Percentiles rank a stretch among this genome's conserved stretches.
phyloP scores from a whole-genome alignment of 495 filamentous ascomycete species.

The Penicillium waksmanii region DNA sequence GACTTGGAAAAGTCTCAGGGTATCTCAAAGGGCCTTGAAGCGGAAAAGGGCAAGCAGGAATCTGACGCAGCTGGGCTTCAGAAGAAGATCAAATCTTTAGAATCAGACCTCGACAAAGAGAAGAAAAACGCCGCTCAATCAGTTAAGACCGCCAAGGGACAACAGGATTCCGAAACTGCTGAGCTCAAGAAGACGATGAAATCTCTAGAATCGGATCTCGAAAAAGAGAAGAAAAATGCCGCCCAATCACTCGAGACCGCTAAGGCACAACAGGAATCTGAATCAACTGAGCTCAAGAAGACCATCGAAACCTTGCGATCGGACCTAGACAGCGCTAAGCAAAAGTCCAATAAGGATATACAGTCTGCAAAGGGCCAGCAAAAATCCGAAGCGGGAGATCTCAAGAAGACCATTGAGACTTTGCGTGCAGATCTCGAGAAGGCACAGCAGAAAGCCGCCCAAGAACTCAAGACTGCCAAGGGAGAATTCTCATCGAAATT shows the following conservation, averaged over 20 bases:
- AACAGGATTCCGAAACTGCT: constrained; percentile 1
- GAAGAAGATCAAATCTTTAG: background rate
- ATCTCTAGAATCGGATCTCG: background rate
- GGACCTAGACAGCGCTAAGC: constrained; percentile 50
- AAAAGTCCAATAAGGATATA: constrained; percentile 54
- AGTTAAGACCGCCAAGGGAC: constrained; percentile 34
- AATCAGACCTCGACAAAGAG: background rate
- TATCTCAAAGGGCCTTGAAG: constrained; percentile 58
- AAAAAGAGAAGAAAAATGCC: background rate
- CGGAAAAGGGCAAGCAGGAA: constrained; percentile 44
- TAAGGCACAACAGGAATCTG: constrained; percentile 17
- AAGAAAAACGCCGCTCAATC: background rate
- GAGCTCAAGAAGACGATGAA: background rate
- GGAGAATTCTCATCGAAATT: constrained; percentile 56
- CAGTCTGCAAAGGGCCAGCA: constrained; percentile 55
- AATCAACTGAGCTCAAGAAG: constrained; percentile 56
- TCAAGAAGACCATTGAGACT: constrained; percentile 58
- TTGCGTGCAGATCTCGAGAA: constrained; percentile 64
- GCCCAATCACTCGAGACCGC: background rate
- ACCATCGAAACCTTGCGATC: constrained; percentile 1
- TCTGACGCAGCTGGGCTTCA: background rate
- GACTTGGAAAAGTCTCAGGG: constrained; percentile 61
- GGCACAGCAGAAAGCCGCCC: constrained; percentile 48
- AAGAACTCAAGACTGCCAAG: constrained; percentile 61
- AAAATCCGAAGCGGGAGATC: constrained; percentile 62